These are phyloP conservation scores for Quillaja saponaria DNA, from an alignment of 306 rosid genomes.

Conservation along the genomic window DNA sequence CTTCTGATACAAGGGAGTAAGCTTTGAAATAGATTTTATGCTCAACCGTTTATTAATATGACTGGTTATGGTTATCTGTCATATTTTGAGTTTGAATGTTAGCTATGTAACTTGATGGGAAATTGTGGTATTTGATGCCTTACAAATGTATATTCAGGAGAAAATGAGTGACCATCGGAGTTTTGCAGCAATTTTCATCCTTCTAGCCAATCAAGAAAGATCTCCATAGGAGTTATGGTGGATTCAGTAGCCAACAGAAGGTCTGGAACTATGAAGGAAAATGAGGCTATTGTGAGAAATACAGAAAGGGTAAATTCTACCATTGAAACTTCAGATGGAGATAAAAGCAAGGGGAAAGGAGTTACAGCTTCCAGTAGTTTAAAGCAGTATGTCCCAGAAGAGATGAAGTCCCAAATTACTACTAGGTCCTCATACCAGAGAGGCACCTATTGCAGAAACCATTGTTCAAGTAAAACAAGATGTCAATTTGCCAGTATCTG, in stretches of 20 bases:
- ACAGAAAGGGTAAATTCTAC: slow-evolving; percentile 44
- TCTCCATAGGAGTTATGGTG: slow-evolving; percentile 80
- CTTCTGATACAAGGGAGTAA: too few relatives aligned
- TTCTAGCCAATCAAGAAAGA: slow-evolving; percentile 82
- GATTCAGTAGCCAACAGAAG: slow-evolving; percentile 49
- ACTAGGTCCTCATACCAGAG: slow-evolving; percentile 42
- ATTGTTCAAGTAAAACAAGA: slow-evolving; percentile 42
- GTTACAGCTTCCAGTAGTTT: slow-evolving; percentile 35
- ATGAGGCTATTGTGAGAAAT: slow-evolving; percentile 36
- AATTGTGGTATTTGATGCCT: slow-evolving; percentile 24
- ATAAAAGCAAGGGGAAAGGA: slow-evolving; percentile 42
- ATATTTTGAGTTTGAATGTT: slow-evolving; percentile 16
- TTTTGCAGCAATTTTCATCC: slow-evolving; percentile 59
- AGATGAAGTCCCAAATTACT: slow-evolving; percentile 46
- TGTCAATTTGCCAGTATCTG: slow-evolving; percentile 42
- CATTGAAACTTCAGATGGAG: slow-evolving; percentile 34
- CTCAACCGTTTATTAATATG: neutral
- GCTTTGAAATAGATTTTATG: neutral
- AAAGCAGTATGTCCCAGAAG: slow-evolving; percentile 46
- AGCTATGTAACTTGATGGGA: neutral
- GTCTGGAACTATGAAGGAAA: slow-evolving; percentile 44
- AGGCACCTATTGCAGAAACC: slow-evolving; percentile 43
- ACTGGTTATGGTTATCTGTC: neutral
- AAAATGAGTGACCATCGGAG: slow-evolving; percentile 55
- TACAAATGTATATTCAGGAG: slow-evolving; percentile 51